Conservation (phyloP, 257 asterid genomes). For the Solanum chmielewskii region DNA sequence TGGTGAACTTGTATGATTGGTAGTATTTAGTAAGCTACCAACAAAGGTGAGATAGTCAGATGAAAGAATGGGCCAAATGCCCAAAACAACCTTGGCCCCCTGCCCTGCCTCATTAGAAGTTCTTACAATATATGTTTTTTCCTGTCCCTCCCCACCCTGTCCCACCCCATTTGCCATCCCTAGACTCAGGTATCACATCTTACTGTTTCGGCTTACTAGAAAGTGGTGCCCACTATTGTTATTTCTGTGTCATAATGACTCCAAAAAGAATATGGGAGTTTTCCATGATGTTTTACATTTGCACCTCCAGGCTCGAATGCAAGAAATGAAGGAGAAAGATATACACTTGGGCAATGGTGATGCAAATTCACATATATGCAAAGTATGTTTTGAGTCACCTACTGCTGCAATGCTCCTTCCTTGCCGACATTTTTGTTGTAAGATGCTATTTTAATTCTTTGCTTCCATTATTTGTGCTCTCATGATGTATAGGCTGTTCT, state of each 20-base stretch:
- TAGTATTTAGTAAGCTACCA: neutral
- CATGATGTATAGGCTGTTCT: neutral
- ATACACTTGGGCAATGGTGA: constrained; percentile 62
- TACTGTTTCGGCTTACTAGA: neutral
- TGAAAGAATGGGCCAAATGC: neutral
- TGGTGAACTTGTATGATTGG: neutral
- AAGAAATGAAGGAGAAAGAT: constrained; percentile 95
- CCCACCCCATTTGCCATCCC: neutral
- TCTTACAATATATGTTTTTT: neutral
- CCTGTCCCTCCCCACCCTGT: neutral
- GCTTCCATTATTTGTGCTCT: neutral
- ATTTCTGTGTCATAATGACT: neutral
- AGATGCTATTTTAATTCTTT: constrained; percentile 12
- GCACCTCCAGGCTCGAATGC: constrained; percentile 77
- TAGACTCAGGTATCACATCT: neutral
- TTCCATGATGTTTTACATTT: neutral
- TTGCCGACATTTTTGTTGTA: constrained; percentile 97
- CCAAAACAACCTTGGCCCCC: neutral
- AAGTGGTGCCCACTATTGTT: neutral
- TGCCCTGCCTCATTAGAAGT: neutral
- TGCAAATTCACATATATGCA: constrained; percentile 76
- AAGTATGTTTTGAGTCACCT: constrained; percentile 92
- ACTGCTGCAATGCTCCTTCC: constrained; percentile 97
- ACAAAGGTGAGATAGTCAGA: neutral
- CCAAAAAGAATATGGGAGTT: neutral